Evolutionary conservation across 208 protist species (phyloP).

Genomic region (Trypanosoma lewisi): DNA sequence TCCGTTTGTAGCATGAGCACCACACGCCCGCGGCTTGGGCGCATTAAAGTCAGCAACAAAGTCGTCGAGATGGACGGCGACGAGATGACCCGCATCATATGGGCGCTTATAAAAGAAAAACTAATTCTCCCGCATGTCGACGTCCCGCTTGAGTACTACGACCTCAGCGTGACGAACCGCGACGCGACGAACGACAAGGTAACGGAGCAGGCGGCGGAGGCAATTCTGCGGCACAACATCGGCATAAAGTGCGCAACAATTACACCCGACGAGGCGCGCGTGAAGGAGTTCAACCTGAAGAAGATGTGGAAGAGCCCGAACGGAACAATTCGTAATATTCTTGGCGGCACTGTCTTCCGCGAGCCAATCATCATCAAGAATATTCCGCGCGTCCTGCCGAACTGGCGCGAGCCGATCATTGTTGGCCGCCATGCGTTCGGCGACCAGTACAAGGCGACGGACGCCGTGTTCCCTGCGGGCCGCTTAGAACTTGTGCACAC

Average conservation of each 20-base stretch:
- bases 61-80: conserved; percentile 98
- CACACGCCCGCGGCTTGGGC: conserved; percentile 43
- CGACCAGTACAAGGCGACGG: conserved; percentile 96
- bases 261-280: conserved; percentile 96
- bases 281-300: conserved; percentile 96
- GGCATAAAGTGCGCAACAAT: conserved; percentile 99
- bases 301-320: conserved; percentile 99
- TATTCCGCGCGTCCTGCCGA: conserved; percentile 88
- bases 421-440: conserved; percentile 96
- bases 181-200: conserved; percentile 95
- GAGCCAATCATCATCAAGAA: conserved; percentile 97
- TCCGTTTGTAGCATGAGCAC: conserved; percentile 38
- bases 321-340: conserved; percentile 98
- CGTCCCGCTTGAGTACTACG: conserved; percentile 95
- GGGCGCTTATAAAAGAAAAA: conserved; percentile 96
- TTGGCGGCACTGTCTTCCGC: conserved; percentile 97
- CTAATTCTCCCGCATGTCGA: conserved; percentile 97
- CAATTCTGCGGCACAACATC: conserved; percentile 93
- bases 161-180: conserved; percentile 93
- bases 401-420: conserved; percentile 95
- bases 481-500: conserved; percentile 94
- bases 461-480: conserved; percentile 85
- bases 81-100: conserved; percentile 98
- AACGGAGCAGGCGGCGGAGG: conserved; percentile 94
- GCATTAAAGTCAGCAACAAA: conserved; percentile 87